phyloP scores from a whole-genome alignment of 169 alveolate species.

The Cryptosporidium parvum region DNA sequence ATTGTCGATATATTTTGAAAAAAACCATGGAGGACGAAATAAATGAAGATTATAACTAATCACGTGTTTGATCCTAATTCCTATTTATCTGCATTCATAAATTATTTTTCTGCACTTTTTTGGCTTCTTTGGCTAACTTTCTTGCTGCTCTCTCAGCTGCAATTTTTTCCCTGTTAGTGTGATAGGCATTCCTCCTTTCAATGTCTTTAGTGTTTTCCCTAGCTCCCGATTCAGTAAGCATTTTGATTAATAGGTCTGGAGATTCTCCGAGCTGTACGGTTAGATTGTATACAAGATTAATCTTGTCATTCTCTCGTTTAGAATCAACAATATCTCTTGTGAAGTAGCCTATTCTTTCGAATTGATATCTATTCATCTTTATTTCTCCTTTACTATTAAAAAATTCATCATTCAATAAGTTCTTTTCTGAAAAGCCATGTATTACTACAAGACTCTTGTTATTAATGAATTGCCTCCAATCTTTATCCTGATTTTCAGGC shows the following conservation, averaged over 20 bases:
- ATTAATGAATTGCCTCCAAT: conserved; percentile 80
- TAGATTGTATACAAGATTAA: conserved; percentile 17
- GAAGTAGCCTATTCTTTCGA: conserved; percentile 90
- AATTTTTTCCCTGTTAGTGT: conserved; percentile 38
- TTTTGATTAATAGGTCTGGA: conserved; percentile 38
- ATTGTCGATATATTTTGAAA: conserved; percentile 13
- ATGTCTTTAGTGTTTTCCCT: conserved; percentile 27
- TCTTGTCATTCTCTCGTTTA: neutral
- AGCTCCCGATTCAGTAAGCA: conserved; percentile 49
- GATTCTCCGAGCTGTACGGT: conserved; percentile 62
- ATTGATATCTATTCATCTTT: conserved; percentile 85
- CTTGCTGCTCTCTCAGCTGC: conserved; percentile 67
- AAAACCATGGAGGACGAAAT: neutral
- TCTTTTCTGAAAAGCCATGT: conserved; percentile 37
- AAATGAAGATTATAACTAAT: neutral
- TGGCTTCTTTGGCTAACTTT: conserved; percentile 10
- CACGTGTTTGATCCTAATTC: neutral
- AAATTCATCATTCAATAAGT: conserved; percentile 20
- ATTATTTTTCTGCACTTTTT: neutral
- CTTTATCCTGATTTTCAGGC: conserved; percentile 81
- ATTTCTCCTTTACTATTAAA: conserved; percentile 78
- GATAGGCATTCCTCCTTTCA: conserved; percentile 44
- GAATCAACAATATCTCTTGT: conserved; percentile 69
- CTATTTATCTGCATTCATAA: neutral
- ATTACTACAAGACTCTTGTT: conserved; percentile 76